These are phyloP conservation scores for Chondrus crispus DNA, from an alignment of 23 red algal species.

Conservation along the genomic window DNA sequence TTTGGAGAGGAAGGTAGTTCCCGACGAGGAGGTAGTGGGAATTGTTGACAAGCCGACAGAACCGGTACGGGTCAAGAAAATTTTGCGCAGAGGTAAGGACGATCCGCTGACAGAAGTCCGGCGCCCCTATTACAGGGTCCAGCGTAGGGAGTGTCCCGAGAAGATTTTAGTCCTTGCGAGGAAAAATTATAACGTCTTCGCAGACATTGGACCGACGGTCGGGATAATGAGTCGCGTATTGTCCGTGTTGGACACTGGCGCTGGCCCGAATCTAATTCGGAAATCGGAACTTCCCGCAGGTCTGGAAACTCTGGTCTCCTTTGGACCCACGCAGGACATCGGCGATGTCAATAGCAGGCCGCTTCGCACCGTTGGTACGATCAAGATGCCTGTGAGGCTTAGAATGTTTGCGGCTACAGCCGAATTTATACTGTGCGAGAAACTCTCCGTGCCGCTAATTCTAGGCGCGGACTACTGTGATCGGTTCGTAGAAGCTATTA, in stretches of 20 bases:
- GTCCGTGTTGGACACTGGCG: not conserved
- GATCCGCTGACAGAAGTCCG: no score
- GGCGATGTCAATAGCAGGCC: not conserved
- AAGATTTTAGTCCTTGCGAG: not conserved
- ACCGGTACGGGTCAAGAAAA: no score
- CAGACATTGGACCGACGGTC: not conserved
- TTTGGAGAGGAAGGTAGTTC: no score
- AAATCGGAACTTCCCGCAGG: not conserved
- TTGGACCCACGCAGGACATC: not conserved
- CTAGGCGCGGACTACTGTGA: constrained; percentile 25
- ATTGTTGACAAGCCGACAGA: no score
- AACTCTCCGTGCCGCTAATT: not conserved
- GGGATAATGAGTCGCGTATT: not conserved
- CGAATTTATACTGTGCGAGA: constrained; percentile 27
- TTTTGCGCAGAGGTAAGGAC: no score
- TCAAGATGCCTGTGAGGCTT: not conserved
- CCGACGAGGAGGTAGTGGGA: no score
- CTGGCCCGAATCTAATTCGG: not conserved
- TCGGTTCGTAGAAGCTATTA: constrained; percentile 23
- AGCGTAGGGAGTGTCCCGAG: not conserved
- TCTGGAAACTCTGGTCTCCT: not conserved
- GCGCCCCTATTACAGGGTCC: not conserved
- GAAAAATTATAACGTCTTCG: not conserved
- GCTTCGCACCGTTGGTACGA: not conserved
- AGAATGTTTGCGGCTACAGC: not conserved